Conservation (phyloP, 352 stramenopile species). For the Phytophthora lateralis region DNA sequence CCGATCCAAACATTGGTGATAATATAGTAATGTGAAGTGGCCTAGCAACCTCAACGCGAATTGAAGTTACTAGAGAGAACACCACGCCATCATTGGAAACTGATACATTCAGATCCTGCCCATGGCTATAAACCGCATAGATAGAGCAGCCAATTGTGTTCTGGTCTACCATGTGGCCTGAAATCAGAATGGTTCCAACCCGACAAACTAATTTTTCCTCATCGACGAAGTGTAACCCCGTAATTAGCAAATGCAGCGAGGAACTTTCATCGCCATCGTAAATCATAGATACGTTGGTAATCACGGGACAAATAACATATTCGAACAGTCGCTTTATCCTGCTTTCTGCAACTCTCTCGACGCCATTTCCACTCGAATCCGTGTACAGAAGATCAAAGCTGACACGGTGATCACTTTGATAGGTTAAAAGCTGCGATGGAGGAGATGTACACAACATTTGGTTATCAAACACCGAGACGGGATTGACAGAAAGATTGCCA, state of each 20-base stretch:
- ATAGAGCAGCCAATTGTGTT: conserved; percentile 24
- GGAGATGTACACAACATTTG: conserved; percentile 35
- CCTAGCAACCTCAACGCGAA: conserved; percentile 2
- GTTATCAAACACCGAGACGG: conserved; percentile 34
- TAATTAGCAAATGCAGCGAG: conserved; percentile 18
- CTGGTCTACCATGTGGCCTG: conserved; percentile 2
- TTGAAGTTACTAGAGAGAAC: conserved; percentile 28
- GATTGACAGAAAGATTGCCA: conserved; percentile 20
- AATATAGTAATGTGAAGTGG: conserved; percentile 25
- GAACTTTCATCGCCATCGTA: conserved; percentile 2
- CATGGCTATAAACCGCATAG: neutral
- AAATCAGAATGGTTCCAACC: conserved; percentile 18
- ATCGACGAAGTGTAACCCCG: conserved; percentile 21
- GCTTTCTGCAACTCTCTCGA: conserved; percentile 13
- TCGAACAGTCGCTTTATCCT: conserved; percentile 18
- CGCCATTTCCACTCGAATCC: neutral
- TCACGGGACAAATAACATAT: conserved; percentile 30
- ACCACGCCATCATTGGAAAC: conserved; percentile 40
- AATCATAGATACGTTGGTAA: conserved; percentile 21
- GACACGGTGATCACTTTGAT: conserved; percentile 9
- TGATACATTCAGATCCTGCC: conserved; percentile 28
- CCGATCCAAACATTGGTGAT: conserved; percentile 32
- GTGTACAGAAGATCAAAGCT: conserved; percentile 30
- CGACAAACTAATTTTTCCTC: conserved; percentile 16
- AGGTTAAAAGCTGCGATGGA: neutral